These are phyloP conservation scores for Pistacia integerrima DNA, from an alignment of 345 rosid genomes.

Conservation along the genomic window DNA sequence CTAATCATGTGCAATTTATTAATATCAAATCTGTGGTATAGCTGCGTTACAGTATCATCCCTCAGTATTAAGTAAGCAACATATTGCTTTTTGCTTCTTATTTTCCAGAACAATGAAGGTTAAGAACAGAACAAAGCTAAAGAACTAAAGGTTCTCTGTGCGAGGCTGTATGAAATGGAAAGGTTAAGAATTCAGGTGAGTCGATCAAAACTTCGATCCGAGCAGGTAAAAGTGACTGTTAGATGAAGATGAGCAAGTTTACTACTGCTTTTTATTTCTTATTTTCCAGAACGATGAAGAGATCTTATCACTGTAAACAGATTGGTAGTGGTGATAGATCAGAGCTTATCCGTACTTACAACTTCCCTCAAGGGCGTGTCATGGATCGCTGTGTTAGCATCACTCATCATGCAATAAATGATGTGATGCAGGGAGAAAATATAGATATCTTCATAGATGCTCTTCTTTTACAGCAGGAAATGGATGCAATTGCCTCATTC, in stretches of 20 bases:
- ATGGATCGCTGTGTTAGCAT: no score
- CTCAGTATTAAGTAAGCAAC: neutral
- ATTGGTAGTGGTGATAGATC: conserved; percentile 94
- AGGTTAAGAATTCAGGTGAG: conserved; percentile 68
- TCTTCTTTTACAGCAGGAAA: no score
- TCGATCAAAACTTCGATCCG: conserved; percentile 45
- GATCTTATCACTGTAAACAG: conserved; percentile 43
- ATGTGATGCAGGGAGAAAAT: no score
- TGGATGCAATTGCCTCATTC: no score
- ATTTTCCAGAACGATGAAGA: conserved; percentile 16
- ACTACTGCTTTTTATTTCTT: neutral
- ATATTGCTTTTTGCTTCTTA: no score
- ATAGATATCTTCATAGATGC: no score
- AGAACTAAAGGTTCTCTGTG: conserved; percentile 86
- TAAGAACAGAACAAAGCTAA: conserved; percentile 92
- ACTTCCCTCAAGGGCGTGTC: conserved; percentile 23
- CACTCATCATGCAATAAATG: no score
- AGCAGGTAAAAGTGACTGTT: conserved; percentile 28
- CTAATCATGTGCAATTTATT: no score
- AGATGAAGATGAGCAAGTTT: neutral
- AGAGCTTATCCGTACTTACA: conserved; percentile 86
- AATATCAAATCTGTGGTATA: neutral
- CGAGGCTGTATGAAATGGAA: conserved; percentile 89
- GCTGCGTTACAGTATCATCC: neutral
- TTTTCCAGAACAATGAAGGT: no score